phyloP scores from a whole-genome alignment of 2,329 filamentous ascomycete genomes.

The Sporothrix luriei region DNA sequence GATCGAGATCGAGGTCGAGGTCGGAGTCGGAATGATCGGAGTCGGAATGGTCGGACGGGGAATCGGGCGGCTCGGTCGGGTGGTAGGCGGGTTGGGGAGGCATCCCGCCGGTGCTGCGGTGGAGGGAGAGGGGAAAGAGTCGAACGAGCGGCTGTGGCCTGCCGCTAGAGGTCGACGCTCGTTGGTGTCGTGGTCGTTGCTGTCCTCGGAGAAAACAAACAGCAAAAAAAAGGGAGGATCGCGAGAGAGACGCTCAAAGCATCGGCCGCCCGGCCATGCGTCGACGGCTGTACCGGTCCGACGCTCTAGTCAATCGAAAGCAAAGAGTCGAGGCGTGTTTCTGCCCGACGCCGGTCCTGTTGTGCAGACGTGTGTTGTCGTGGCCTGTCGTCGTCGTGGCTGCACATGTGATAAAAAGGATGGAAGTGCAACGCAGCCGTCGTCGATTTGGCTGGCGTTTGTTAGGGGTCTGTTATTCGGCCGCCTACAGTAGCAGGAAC shows the following conservation, averaged over 20 bases:
- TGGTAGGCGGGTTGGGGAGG: constrained; percentile 57
- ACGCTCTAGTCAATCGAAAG: neutral
- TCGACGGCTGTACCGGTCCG: neutral
- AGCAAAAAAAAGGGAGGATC: constrained; percentile 8
- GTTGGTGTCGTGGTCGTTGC: neutral
- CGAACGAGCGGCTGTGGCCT: constrained; percentile 4
- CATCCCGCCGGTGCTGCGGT: constrained; percentile 53
- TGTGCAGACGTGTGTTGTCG: constrained; percentile 1
- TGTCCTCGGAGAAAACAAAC: neutral
- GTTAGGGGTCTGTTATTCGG: constrained; percentile 23
- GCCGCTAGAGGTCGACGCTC: neutral
- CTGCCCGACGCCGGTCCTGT: neutral
- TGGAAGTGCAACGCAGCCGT: neutral
- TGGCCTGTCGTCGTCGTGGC: neutral
- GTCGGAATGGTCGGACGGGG: constrained; percentile 69
- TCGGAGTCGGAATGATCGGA: constrained; percentile 74
- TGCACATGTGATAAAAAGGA: constrained; percentile 28
- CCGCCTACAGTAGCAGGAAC: constrained; percentile 28
- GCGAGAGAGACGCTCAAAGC: constrained; percentile 10
- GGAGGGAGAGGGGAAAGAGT: too few relatives aligned
- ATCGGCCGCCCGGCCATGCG: constrained; percentile 13
- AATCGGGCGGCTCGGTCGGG: constrained; percentile 65
- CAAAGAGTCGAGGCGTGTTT: neutral
- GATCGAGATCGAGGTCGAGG: constrained; percentile 56
- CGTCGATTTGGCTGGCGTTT: constrained; percentile 3